Percentiles rank a stretch among this genome's conserved stretches.
phyloP scores from a whole-genome alignment of 2,329 filamentous ascomycete genomes.

The Fusarium irregulare region DNA sequence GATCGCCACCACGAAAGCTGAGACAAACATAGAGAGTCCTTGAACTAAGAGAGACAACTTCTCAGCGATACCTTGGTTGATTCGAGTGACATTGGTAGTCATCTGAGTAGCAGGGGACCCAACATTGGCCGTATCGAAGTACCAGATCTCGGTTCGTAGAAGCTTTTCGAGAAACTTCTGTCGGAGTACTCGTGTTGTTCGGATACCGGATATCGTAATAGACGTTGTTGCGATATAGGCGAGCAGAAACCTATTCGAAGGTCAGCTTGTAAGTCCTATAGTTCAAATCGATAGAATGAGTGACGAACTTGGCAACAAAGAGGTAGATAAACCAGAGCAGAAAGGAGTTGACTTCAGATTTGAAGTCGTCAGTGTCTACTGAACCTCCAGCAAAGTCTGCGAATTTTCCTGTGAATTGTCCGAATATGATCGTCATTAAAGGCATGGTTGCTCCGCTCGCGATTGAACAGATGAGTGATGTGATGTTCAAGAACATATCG shows the following conservation, averaged over 20 bases:
- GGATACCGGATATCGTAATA: constrained; percentile 21
- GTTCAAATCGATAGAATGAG: too few relatives aligned
- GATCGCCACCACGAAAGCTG: constrained; percentile 54
- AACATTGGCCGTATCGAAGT: constrained; percentile 25
- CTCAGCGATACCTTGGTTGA: constrained; percentile 54
- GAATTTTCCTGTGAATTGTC: constrained; percentile 25
- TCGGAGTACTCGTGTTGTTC: constrained; percentile 29
- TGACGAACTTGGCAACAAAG: constrained; percentile 25
- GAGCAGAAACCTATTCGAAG: background rate
- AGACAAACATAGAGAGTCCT: constrained; percentile 51
- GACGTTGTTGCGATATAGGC: constrained; percentile 15
- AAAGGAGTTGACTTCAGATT: constrained; percentile 17
- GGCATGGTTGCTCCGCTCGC: constrained; percentile 24
- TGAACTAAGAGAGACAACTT: constrained; percentile 54
- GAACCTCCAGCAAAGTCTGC: constrained; percentile 24
- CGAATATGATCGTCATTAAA: constrained; percentile 32
- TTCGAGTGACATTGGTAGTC: constrained; percentile 52
- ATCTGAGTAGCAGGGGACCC: constrained; percentile 46
- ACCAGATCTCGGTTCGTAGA: constrained; percentile 33
- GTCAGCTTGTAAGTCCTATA: too few relatives aligned
- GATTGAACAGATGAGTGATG: constrained; percentile 19
- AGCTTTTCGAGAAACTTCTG: constrained; percentile 19
- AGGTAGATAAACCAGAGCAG: constrained; percentile 35
- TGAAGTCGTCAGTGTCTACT: constrained; percentile 5
- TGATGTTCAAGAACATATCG: constrained; percentile 29